Base-by-base conservation (phyloP, 805 yeast species). In the Torulaspora indica region DNA sequence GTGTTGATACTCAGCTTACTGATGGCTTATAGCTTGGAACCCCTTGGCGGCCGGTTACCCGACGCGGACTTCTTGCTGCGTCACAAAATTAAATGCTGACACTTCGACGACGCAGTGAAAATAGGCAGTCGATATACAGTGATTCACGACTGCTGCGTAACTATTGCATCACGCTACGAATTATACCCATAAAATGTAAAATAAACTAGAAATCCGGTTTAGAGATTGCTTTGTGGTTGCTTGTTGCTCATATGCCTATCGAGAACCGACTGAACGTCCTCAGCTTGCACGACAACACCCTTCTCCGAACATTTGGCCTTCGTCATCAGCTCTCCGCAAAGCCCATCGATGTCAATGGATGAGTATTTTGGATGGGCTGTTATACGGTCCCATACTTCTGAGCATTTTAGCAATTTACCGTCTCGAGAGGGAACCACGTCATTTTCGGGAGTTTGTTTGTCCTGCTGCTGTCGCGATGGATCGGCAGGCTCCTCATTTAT, bases 351-450 rank as follows among this genome's bases (percentile, higher is more conserved):
- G 64, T 93, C 98, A 42, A 93, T 73, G 47, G 90, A 96, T 4
- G 93, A 80, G 65, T 90, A 93, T 61, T 84, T 79, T 27, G 98
- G 98, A 72, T 93, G 98, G 17, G 93, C 67, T 1, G 96, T 85
- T 30, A 93, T 84, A 59, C 98, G 77, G 65, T 91, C 98, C 98
- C 98, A 93, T 12, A 91, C 83, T 54, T 89, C 96, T 0, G 95
- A 78, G 66, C 98, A 93, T 58, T 79, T 79, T 67, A 85, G 67
- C 54, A 79, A 61, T 10, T 76, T 72, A 13, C 66, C 67, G 45
- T 80, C 83, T 7, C 78, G 83, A 4, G 83, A 77, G 5, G 95
- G 95, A 3, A 87, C 90, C 23, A 79, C 77, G 27, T 69, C 71
- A 20, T 40, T 46, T 12, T 47, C 45, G 17, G 15, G 25, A 7